Evolutionary conservation across 129 eudicot species (phyloP).

Genomic region (Sambucus nigra): DNA sequence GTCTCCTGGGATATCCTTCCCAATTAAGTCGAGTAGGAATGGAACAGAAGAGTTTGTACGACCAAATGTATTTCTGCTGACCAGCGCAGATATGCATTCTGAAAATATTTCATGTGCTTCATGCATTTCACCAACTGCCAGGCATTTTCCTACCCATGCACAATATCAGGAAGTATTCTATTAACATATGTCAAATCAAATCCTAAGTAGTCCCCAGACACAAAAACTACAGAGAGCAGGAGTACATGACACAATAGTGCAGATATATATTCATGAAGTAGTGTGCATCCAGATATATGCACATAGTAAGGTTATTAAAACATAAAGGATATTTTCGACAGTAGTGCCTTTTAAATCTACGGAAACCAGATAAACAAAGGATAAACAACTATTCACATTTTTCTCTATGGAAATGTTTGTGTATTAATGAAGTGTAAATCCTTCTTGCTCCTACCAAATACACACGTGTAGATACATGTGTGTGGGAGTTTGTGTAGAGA

Average conservation of each 20-base stretch:
- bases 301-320: too few species aligned
- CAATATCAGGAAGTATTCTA: neutral
- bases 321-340: too few species aligned
- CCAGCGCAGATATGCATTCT: constrained; percentile 49
- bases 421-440: too few species aligned
- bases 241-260: neutral
- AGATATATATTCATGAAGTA: neutral
- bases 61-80: constrained; percentile 34
- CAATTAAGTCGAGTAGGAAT: constrained; percentile 34
- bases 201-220: too few species aligned
- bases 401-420: too few species aligned
- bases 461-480: too few species aligned
- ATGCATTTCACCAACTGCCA: constrained; percentile 33
- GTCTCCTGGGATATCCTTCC: constrained; percentile 42
- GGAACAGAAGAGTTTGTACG: constrained; percentile 25
- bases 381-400: too few species aligned
- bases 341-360: too few species aligned
- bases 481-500: too few species aligned
- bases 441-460: too few species aligned
- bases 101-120: constrained; percentile 39
- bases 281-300: neutral
- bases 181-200: too few species aligned
- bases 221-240: neutral
- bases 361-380: too few species aligned
- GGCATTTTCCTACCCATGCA: constrained; percentile 54